Base-by-base conservation (phyloP, 345 rosid species). In the Rhizophora apiculata region DNA sequence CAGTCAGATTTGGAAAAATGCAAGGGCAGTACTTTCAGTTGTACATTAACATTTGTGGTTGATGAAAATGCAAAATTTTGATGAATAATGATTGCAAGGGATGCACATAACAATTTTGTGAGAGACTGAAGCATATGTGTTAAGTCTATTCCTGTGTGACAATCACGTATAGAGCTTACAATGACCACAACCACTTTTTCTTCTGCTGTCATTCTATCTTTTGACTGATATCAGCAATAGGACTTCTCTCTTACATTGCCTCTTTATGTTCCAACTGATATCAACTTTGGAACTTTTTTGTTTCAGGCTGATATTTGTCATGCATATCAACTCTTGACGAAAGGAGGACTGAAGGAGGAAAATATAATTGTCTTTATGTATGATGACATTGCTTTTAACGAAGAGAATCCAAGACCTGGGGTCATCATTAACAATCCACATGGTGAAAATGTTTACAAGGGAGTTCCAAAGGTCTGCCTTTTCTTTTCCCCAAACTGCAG, bases 271-370 rank as follows among this genome's bases (percentile, higher is more conserved):
- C 59, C 59, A 22, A 13, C 29, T 22, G 29, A 55, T 55, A 51
- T 67, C 9, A 6, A 51, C 18, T 8, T 27, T 13, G 24, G 11
- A 8, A 39, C 10, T 15, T 37, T 36, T 27, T 34, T 22, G 67
- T 16, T 74, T 46, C 78, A 88, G 96, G 89, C 96, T 15, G 96
- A 90, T 22, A 13, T 55, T 55, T 55, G 59, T 22, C 59, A 55
- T 55, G 59, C 59, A 24, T 55, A 55, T 55, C 59, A 55, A 26
- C 59, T 55, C 59, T 22, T 55, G 29, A 55, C 15, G 59, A 22
- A 55, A 55, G 59, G 59, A 3, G 59, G 59, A 55, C 21, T 55
- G 29, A 55, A 55, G 59, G 59, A 55, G 59, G 59, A 55, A 55
- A 55, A 55, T 26, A 55, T 55, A 21, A 55, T 55, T 0, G 59